Base-by-base conservation (phyloP, 2,329 filamentous ascomycete genomes). In the Fusarium sp. region DNA sequence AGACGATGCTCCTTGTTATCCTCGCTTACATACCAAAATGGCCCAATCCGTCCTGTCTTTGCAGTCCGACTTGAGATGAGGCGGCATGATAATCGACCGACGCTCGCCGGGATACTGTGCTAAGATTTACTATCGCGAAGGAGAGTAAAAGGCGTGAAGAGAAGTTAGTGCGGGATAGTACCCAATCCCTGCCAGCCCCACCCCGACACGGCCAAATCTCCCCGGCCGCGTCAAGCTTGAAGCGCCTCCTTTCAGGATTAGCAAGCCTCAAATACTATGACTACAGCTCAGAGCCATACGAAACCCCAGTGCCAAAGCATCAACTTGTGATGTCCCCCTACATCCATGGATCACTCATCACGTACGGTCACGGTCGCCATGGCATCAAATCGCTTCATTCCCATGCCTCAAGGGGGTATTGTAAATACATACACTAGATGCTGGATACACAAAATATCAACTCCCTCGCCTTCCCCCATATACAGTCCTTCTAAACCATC, bases 141-240 rank as follows among this genome's bases (percentile, higher is more conserved):
- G n/a, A n/a, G n/a, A n/a, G n/a, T n/a, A n/a, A n/a, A n/a, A n/a
- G n/a, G n/a, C n/a, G n/a, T n/a, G n/a, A n/a, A n/a, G n/a, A n/a
- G n/a, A n/a, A n/a, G n/a, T 25, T 78, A 78, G 73, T 16, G 1
- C 70, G 72, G 73, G 73, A 69, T 78, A 74, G 38, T 6, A 0
- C 0, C 2, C 0, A 8, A 78, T 67, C 75, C 74, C 76, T 56
- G 4, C 1, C 0, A 1, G 1, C 4, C 7, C 10, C 8, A 31
- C n/a, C 13, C 5, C 20, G 1, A 29, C 36, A 14, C 67, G 69
- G 70, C 9, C 14, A 42, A 59, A 65, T 70, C 64, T 60, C 27
- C 29, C 69, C 60, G 59, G 31, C 27, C 20, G 54, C 45, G 1
- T 45, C 27, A 18, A 18, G 5, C 40, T 45, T 10, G 16, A 29